phyloP scores from a whole-genome alignment of 2,329 filamentous ascomycete genomes.

The Beauveria rudraprayagi region DNA sequence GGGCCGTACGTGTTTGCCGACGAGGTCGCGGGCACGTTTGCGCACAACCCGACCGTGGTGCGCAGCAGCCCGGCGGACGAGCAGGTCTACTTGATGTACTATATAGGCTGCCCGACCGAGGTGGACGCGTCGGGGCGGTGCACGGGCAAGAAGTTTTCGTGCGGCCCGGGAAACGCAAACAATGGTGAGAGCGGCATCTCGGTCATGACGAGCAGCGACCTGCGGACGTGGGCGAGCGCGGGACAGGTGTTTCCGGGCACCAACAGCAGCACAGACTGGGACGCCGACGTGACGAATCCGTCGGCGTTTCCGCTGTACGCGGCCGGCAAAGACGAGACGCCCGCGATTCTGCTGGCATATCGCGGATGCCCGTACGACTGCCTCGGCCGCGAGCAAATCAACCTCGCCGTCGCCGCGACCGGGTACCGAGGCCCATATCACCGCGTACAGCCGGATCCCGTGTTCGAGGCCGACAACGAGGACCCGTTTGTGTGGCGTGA shows the following conservation, averaged over 20 bases:
- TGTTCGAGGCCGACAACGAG: conserved; percentile 17
- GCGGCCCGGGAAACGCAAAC: conserved; percentile 16
- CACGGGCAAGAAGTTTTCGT: conserved; percentile 12
- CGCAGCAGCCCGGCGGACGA: conserved; percentile 38
- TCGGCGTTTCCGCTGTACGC: conserved; percentile 29
- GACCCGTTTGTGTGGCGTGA: conserved; percentile 28
- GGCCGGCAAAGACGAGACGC: background rate
- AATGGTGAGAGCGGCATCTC: conserved; percentile 22
- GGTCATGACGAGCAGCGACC: conserved; percentile 17
- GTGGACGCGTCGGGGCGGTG: conserved; percentile 9
- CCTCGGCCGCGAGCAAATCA: conserved; percentile 14
- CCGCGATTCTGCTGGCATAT: conserved; percentile 17
- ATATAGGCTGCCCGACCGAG: conserved; percentile 28
- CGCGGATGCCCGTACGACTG: conserved; percentile 16
- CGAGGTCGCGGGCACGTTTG: conserved; percentile 33
- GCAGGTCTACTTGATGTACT: conserved; percentile 35
- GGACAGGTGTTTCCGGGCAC: conserved; percentile 15
- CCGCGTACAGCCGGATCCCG: conserved; percentile 14
- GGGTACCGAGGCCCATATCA: conserved; percentile 14
- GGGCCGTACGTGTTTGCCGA: conserved; percentile 36
- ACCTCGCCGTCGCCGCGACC: conserved; percentile 13
- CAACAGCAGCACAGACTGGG: conserved; percentile 13
- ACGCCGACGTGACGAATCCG: conserved; percentile 32
- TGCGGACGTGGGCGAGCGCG: conserved; percentile 14
- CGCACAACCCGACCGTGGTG: conserved; percentile 37